Conservation (phyloP, 1,284 basidiomycete genomes). For the Ceratobasidium sp. region DNA sequence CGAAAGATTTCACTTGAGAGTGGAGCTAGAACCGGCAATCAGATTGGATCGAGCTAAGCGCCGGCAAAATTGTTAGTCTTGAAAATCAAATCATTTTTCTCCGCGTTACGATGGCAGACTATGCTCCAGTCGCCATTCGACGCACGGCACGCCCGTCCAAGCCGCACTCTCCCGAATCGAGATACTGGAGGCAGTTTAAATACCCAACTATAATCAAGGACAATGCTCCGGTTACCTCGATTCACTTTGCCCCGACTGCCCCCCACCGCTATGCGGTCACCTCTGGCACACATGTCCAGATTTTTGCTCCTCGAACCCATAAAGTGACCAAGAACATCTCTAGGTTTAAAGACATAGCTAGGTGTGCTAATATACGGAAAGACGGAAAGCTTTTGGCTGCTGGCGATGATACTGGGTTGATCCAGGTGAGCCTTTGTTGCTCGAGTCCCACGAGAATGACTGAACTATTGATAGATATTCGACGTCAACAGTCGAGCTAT, state of each 20-base stretch:
- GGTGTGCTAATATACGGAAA: slow-evolving; percentile 85
- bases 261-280: slow-evolving; percentile 97
- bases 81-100: slow-evolving; percentile 53
- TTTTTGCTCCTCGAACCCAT: slow-evolving; percentile 95
- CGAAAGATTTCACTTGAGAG: slow-evolving; percentile 34
- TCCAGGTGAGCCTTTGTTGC: slow-evolving; percentile 73
- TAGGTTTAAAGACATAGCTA: slow-evolving; percentile 95
- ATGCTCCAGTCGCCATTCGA: slow-evolving; percentile 78
- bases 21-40: slow-evolving; percentile 23
- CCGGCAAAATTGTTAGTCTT: slow-evolving; percentile 25
- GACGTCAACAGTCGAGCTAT: slow-evolving; percentile 96
- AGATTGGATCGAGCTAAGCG: slow-evolving; percentile 21
- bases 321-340: slow-evolving; percentile 97
- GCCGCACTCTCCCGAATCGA: slow-evolving; percentile 75
- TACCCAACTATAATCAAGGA: slow-evolving; percentile 93
- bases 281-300: slow-evolving; percentile 92
- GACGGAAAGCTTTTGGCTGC: slow-evolving; percentile 97
- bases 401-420: slow-evolving; percentile 92
- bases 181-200: slow-evolving; percentile 85
- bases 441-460: slow-evolving; percentile 19
- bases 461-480: slow-evolving; percentile 73
- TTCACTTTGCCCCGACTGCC: slow-evolving; percentile 87
- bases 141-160: slow-evolving; percentile 68
- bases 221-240: slow-evolving; percentile 91
- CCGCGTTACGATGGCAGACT: slow-evolving; percentile 65